Percentiles rank a stretch among this genome's conserved stretches.
Conservation (phyloP, 1,284 basidiomycete genomes). For the Austroboletus olivaceoglutinosus region DNA sequence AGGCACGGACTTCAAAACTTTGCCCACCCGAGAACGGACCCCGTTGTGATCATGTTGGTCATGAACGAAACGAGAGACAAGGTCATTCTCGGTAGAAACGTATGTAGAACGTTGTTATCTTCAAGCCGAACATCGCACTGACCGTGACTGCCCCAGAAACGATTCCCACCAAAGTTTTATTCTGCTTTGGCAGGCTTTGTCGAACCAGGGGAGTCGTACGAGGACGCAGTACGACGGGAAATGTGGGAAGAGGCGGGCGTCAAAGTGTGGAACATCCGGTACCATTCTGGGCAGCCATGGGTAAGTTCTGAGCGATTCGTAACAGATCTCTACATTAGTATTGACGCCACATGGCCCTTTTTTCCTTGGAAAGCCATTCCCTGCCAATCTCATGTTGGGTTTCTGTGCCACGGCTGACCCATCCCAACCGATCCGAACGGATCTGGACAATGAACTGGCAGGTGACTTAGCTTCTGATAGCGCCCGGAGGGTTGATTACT, state of each 20-base stretch:
- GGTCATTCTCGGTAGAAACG: slow-evolving; percentile 85
- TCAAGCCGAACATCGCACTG: background rate
- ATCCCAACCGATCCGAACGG: slow-evolving; percentile 71
- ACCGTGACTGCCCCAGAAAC: slow-evolving; percentile 45
- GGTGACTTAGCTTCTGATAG: slow-evolving; percentile 42
- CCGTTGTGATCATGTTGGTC: slow-evolving; percentile 91
- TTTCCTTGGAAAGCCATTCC: slow-evolving; percentile 62
- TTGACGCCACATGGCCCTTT: background rate
- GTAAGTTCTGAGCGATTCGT: slow-evolving; percentile 38
- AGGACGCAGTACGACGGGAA: slow-evolving; percentile 91
- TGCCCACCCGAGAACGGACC: slow-evolving; percentile 84
- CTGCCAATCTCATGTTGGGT: slow-evolving; percentile 89
- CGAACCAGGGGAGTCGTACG: slow-evolving; percentile 92
- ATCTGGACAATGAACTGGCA: slow-evolving; percentile 96
- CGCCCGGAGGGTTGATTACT: background rate
- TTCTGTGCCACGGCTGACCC: slow-evolving; percentile 81
- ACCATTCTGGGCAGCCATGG: slow-evolving; percentile 87
- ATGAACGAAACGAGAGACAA: slow-evolving; percentile 75
- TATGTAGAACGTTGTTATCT: slow-evolving; percentile 37
- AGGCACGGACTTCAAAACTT: slow-evolving; percentile 87
- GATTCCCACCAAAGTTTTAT: slow-evolving; percentile 72
- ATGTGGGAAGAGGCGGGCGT: slow-evolving; percentile 96
- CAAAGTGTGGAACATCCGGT: slow-evolving; percentile 77
- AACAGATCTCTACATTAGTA: background rate
- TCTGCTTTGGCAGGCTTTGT: slow-evolving; percentile 90